phyloP scores from a whole-genome alignment of 2,329 filamentous ascomycete species.

The Aspergillus ochraceus region DNA sequence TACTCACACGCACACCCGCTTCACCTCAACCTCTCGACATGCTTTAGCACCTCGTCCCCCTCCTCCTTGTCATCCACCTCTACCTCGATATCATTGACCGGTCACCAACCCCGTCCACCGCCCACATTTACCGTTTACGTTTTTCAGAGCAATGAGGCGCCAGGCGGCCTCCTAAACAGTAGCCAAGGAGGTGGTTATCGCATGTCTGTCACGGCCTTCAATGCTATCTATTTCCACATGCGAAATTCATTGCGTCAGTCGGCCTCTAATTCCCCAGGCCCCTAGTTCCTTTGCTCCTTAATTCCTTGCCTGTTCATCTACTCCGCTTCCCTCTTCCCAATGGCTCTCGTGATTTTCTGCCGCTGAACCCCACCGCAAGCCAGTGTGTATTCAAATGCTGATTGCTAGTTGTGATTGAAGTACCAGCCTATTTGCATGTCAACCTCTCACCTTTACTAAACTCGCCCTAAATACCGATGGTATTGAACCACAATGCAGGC shows the following conservation, averaged over 20 bases:
- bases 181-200: slow-evolving; percentile 2
- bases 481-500: slow-evolving; percentile 17
- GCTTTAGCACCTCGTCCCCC: background rate
- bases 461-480: slow-evolving; percentile 8
- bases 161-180: slow-evolving; percentile 4
- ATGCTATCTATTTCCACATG: slow-evolving; percentile 6
- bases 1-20: background rate
- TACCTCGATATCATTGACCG: slow-evolving; percentile 4
- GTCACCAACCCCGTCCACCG: background rate
- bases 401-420: slow-evolving; percentile 13
- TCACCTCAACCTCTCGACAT: background rate
- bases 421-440: slow-evolving; percentile 4
- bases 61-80: slow-evolving; percentile 5
- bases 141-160: slow-evolving; percentile 5
- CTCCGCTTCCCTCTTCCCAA: background rate
- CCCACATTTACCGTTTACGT: background rate
- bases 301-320: background rate
- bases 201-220: background rate
- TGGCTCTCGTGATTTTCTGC: background rate
- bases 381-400: slow-evolving; percentile 13
- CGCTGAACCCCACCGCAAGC: background rate
- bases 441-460: background rate
- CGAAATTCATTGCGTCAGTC: slow-evolving; percentile 13
- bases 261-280: slow-evolving; percentile 10
- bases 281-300: slow-evolving; percentile 1